Evolutionary conservation across 1,139 yeast species (phyloP), one percentile per base, ranked within the genome.

Genomic region (Yamadazyma oceani): DNA sequence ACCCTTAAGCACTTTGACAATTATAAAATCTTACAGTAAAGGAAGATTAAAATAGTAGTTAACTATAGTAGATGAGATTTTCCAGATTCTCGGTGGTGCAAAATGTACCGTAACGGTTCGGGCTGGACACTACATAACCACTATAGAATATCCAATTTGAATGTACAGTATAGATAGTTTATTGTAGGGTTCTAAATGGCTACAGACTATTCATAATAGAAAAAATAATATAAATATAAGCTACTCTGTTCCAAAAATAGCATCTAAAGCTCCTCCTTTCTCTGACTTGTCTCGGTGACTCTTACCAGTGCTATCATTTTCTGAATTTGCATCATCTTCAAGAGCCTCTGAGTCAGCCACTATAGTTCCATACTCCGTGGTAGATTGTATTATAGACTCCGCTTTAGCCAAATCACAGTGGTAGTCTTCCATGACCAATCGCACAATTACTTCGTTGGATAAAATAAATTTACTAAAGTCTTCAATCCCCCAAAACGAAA

Each of bases 371-470:
- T 75, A 83, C 35, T 81, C 85, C 1, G 64, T 55, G 0, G 85
- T 80, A 2, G 60, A 55, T 28, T 58, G 61, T 48, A 82, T 60
- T 14, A 75, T 53, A 8, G 57, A 57, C 42, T 74, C 72, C 0
- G 84, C 83, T 16, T 60, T 59, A 1, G 61, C 66, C n/a, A 68
- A 47, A 13, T 45, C 49, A 12, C 64, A 50, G 0, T 53, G 44
- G 49, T 70, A 52, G 43, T 80, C 84, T 10, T 73, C 71, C 58
- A 70, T 66, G 3, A 77, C 71, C 33, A 81, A 49, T 30, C 78
- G 57, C 7, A 78, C 59, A 6, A 82, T 69, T 6, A 83, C 56
- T 48, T 84, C 90, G 32, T 84, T 82, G 10, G 86, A 81, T 17
- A 84, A 55, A 0, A 83, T 80, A 49, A 78, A 80, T 6, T 75